Evolutionary conservation across 176 grass and related monocot species (phyloP).

Genomic region (Triticum urartu): DNA sequence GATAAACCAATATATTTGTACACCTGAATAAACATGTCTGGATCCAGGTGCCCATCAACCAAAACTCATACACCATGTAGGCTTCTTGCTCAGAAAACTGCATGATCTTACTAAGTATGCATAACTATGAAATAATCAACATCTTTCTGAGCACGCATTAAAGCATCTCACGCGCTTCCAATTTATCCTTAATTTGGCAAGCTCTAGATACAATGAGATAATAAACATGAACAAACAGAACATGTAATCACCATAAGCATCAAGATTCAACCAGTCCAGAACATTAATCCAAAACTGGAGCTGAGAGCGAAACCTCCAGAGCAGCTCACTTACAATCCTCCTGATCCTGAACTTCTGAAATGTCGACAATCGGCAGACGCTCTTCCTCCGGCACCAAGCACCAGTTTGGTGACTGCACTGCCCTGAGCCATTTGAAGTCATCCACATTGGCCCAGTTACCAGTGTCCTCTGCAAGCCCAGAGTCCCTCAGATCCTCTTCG

Average conservation of each 20-base stretch:
- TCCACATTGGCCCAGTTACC: conserved; percentile 86
- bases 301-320: neutral
- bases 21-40: neutral
- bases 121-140: neutral
- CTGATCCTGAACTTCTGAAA: conserved; percentile 39
- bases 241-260: neutral
- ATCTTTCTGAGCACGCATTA: neutral
- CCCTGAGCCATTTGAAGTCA: conserved; percentile 94
- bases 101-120: neutral
- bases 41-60: neutral
- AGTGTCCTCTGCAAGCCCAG: conserved; percentile 61
- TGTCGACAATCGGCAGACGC: conserved; percentile 36
- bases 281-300: neutral
- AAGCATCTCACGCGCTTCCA: neutral
- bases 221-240: neutral
- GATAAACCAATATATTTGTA: neutral
- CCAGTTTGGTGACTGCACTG: conserved; percentile 91
- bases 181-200: neutral
- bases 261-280: neutral
- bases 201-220: neutral
- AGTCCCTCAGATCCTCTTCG: conserved; percentile 64
- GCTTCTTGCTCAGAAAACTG: neutral
- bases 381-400: conserved; percentile 67
- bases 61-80: conserved; percentile 9
- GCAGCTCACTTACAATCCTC: conserved; percentile 17